Evolutionary conservation across 306 rosid species (phyloP), one percentile per base, ranked within the genome.

Genomic region (Lablab purpureus): DNA sequence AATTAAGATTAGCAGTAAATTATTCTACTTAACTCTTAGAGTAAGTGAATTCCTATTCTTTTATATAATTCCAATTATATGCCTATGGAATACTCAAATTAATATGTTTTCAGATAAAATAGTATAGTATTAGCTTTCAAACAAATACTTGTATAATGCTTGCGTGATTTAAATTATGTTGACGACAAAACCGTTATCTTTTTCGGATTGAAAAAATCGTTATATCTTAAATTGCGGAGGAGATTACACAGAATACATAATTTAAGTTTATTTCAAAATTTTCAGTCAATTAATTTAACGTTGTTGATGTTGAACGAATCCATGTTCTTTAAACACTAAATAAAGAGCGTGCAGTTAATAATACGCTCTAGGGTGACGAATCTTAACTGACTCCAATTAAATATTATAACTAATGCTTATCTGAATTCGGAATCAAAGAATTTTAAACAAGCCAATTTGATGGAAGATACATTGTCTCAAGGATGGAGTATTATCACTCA

Each of bases 291-390:
- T 74, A n/a, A 9, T 30, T 5, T 60, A n/a, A 60, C 47, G 70
- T 10, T 58, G 75, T 41, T 79, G 74, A 73, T 65, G 84, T 80
- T 80, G 74, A 74, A 52, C 15, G 47, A 5, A 51, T 27, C 21
- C 18, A 60, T 11, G 64, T 22, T 55, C 62, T 51, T 37, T 40
- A 40, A 71, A 49, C 79, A 64, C 58, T 73, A 13, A 60, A 80
- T 64, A 46, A 70, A 47, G 63, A 11, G 43, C 18, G 13, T 50
- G 50, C 23, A 50, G 40, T 49, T 63, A 37, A 40, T 37, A 64
- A 64, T 80, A 37, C 43, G 30, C 3, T 54, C 3, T 54, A 52
- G 50, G 46, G 11, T 22, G 13, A 60, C 17, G 66, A 67, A 73
- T 55, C 54, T 52, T 55, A 67, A 67, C 60, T 74, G 67, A 68